phyloP scores from a whole-genome alignment of 345 rosid species.

The Pistacia integerrima region DNA sequence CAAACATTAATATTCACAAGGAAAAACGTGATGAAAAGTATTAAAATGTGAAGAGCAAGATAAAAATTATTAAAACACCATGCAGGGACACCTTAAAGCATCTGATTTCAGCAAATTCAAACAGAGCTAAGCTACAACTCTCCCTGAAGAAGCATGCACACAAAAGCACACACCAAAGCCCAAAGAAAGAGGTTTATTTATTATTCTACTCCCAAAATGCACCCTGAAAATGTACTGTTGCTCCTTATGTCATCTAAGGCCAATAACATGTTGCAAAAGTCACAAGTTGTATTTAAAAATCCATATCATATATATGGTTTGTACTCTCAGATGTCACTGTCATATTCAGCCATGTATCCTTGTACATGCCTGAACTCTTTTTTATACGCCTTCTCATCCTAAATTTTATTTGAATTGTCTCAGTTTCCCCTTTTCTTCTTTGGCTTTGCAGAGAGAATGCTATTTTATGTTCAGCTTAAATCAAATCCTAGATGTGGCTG shows the following conservation, averaged over 20 bases:
- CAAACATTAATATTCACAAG: neutral
- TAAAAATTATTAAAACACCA: neutral
- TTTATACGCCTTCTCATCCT: conserved; percentile 1
- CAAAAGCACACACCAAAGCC: neutral
- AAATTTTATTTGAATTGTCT: neutral
- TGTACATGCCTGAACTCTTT: neutral
- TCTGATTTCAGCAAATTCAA: conserved; percentile 4
- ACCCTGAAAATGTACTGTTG: neutral
- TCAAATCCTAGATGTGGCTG: neutral
- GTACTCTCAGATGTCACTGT: neutral
- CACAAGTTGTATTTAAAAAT: neutral
- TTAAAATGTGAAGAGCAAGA: neutral
- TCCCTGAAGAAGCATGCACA: neutral
- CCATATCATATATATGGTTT: neutral
- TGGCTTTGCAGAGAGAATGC: neutral
- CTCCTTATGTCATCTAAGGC: neutral
- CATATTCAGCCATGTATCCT: neutral
- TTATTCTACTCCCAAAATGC: neutral
- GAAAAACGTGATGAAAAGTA: neutral
- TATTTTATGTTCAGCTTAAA: neutral
- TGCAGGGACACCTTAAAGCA: neutral
- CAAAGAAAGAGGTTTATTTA: neutral
- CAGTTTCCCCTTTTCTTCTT: neutral
- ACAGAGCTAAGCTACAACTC: neutral
- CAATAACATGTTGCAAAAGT: neutral